Conservation (phyloP, 176 grass and related monocot genomes). For the Cenchrus americanus region DNA sequence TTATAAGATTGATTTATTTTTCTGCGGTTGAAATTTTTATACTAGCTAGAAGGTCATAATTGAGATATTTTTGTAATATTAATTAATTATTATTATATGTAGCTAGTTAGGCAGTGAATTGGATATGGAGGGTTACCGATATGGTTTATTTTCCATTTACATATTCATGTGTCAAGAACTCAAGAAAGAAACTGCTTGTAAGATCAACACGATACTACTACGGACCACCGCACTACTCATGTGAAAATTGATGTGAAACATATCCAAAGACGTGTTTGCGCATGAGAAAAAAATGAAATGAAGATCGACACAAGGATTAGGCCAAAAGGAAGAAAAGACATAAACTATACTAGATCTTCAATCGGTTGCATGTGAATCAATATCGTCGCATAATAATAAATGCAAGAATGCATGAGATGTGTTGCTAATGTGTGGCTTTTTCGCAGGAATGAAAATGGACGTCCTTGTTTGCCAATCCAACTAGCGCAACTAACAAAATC, state of each 20-base stretch:
- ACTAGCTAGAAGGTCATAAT: neutral
- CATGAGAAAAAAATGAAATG: neutral
- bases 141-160: neutral
- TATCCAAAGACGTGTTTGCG: neutral
- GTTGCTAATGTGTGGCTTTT: neutral
- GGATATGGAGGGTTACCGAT: neutral
- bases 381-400: neutral
- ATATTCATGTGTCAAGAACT: neutral
- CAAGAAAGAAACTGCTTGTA: neutral
- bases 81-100: neutral
- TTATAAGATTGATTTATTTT: neutral
- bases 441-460: neutral
- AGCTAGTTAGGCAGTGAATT: neutral
- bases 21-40: neutral
- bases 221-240: neutral
- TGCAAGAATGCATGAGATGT: neutral
- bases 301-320: too few relatives aligned
- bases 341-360: too few relatives aligned
- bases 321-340: too few relatives aligned
- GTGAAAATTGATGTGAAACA: neutral
- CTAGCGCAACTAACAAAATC: slow-evolving; percentile 8
- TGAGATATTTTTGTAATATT: neutral
- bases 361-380: too few relatives aligned
- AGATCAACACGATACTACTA: neutral
- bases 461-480: slow-evolving; percentile 34